Evolutionary conservation across 1,284 basidiomycete genomes (phyloP).

Genomic region (Heterobasidion occidentale): DNA sequence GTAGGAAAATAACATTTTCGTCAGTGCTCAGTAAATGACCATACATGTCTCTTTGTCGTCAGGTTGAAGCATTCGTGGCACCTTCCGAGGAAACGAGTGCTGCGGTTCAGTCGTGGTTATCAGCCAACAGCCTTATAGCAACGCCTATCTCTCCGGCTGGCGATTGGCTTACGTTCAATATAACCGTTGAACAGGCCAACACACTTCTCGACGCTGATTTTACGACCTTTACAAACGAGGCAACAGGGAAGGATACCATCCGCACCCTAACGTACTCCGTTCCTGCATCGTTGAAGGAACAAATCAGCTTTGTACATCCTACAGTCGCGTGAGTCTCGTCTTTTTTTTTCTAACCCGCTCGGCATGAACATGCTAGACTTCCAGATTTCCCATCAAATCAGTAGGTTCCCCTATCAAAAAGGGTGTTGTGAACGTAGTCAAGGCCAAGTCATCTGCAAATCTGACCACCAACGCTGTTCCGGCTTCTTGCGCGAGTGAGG

Average conservation of each 20-base stretch:
- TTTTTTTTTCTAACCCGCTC: background rate
- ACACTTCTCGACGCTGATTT: conserved; percentile 30
- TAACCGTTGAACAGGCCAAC: conserved; percentile 30
- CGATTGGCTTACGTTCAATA: conserved; percentile 32
- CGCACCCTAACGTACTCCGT: conserved; percentile 36
- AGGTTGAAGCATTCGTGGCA: conserved; percentile 12
- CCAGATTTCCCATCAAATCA: background rate
- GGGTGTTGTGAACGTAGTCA: background rate
- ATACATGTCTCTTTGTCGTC: background rate
- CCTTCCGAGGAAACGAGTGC: conserved; percentile 20
- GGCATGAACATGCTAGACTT: background rate
- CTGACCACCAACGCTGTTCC: conserved; percentile 9
- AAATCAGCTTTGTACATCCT: conserved; percentile 33
- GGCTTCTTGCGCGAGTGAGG: conserved; percentile 11
- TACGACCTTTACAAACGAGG: conserved; percentile 27
- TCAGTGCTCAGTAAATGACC: background rate
- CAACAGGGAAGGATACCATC: conserved; percentile 20
- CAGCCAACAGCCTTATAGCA: conserved; percentile 25
- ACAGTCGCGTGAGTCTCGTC: conserved; percentile 22
- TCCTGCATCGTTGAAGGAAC: conserved; percentile 26
- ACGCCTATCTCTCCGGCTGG: conserved; percentile 24
- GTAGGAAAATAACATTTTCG: conserved; percentile 6
- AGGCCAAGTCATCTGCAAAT: conserved; percentile 1
- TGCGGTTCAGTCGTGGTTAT: conserved; percentile 30
- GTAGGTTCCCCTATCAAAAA: conserved; percentile 4